phyloP scores from a whole-genome alignment of 1,284 basidiomycete species.

The Fomitiporia mediterranea region DNA sequence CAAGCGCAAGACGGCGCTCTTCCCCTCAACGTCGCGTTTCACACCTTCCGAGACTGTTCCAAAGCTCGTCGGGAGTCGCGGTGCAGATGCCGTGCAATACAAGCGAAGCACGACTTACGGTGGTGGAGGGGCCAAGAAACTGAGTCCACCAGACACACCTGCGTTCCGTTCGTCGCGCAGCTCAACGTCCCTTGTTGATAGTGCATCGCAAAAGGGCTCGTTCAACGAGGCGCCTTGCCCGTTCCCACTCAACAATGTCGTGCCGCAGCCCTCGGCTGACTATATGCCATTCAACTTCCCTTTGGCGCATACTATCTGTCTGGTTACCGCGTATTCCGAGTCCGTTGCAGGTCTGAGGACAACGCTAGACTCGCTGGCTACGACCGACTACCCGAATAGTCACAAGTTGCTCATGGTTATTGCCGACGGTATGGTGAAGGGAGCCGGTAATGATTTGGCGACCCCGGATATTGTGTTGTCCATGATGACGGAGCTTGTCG shows the following conservation, averaged over 20 bases:
- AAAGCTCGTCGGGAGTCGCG: conserved; percentile 59
- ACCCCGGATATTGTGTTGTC: conserved; percentile 93
- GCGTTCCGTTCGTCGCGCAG: conserved; percentile 73
- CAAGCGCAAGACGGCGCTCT: conserved; percentile 63
- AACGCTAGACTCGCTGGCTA: conserved; percentile 95
- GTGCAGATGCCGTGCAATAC: conserved; percentile 56
- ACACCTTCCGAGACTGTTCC: conserved; percentile 73
- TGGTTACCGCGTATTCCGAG: conserved; percentile 99
- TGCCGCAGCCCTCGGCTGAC: conserved; percentile 88
- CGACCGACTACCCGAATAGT: conserved; percentile 97
- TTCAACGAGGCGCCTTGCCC: conserved; percentile 75
- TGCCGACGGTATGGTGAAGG: conserved; percentile 98
- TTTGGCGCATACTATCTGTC: conserved; percentile 88
- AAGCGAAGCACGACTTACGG: conserved; percentile 60
- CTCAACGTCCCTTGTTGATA: conserved; percentile 69
- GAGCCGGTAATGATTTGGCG: conserved; percentile 80
- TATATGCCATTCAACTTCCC: conserved; percentile 97
- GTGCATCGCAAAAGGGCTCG: conserved; percentile 37
- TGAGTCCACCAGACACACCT: conserved; percentile 74
- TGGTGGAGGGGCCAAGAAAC: conserved; percentile 38
- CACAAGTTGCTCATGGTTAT: conserved; percentile 97
- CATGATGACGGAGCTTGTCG: conserved; percentile 97
- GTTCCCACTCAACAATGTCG: conserved; percentile 87
- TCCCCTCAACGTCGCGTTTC: conserved; percentile 83
- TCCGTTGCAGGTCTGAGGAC: conserved; percentile 95